Conservation (phyloP, 768 basidiomycete genomes). For the Neoboletus magnificus region DNA sequence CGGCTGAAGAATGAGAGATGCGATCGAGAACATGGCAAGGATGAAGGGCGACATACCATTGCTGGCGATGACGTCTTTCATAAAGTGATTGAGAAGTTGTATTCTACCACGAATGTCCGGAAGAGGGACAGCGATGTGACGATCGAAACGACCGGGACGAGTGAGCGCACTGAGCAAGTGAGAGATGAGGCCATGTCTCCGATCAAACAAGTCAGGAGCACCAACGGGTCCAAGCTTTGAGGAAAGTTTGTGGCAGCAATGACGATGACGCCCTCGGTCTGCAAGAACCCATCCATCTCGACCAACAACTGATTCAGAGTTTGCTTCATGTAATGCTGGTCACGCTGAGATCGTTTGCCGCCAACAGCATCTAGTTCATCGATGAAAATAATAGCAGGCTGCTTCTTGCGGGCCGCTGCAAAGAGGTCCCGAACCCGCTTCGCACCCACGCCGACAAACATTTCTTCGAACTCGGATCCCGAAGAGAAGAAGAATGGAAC, state of each 20-base stretch:
- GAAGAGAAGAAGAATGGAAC: slow-evolving; percentile 98
- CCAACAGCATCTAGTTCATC: slow-evolving; percentile 95
- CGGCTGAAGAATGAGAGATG: slow-evolving; percentile 41
- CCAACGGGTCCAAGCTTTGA: slow-evolving; percentile 84
- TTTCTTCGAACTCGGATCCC: slow-evolving; percentile 96
- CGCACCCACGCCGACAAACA: slow-evolving; percentile 95
- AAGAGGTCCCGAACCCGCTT: slow-evolving; percentile 96
- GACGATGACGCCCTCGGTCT: slow-evolving; percentile 90
- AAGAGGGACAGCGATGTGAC: slow-evolving; percentile 85
- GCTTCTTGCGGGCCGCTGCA: slow-evolving; percentile 87
- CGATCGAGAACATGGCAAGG: background rate
- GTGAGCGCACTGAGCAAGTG: slow-evolving; percentile 69
- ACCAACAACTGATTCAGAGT: slow-evolving; percentile 95
- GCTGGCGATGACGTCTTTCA: slow-evolving; percentile 70
- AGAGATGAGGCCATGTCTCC: slow-evolving; percentile 9
- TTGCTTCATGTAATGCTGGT: slow-evolving; percentile 89
- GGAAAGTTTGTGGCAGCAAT: slow-evolving; percentile 99
- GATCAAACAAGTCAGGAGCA: slow-evolving; percentile 13
- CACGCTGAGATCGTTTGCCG: slow-evolving; percentile 77
- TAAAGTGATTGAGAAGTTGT: slow-evolving; percentile 91
- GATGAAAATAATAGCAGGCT: slow-evolving; percentile 98
- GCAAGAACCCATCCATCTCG: slow-evolving; percentile 96
- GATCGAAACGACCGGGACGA: slow-evolving; percentile 95
- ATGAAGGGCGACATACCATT: slow-evolving; percentile 39
- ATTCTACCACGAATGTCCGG: slow-evolving; percentile 93